Evolutionary conservation across 257 asterid genomes (phyloP).

Genomic region (Lavandula angustifolia): DNA sequence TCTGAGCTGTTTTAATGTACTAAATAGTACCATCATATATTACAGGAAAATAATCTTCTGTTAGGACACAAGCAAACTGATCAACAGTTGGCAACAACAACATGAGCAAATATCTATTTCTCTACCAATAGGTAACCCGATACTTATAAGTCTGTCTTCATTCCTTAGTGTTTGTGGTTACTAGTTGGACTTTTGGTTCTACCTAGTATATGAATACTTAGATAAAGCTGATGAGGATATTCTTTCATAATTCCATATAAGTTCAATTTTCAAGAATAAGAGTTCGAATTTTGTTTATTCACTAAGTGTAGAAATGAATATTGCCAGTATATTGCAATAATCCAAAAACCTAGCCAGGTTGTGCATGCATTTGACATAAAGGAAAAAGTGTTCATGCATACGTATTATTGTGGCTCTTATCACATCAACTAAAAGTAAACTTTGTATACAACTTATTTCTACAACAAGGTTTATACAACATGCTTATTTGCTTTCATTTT

Average conservation of each 20-base stretch:
- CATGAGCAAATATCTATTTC: constrained; percentile 11
- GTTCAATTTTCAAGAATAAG: background rate
- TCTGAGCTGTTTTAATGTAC: background rate
- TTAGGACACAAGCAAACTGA: constrained; percentile 37
- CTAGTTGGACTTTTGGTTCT: too few species aligned
- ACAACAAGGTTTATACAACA: too few species aligned
- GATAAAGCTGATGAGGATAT: too few species aligned
- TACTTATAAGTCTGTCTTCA: too few species aligned
- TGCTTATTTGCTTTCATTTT: too few species aligned
- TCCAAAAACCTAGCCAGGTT: background rate
- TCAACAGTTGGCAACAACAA: constrained; percentile 33
- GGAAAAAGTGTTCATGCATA: constrained; percentile 13
- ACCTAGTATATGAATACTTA: too few species aligned
- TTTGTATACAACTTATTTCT: too few species aligned
- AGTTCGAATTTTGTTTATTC: background rate
- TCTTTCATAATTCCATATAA: too few species aligned
- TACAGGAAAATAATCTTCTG: constrained; percentile 50
- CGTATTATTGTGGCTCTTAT: constrained; percentile 24
- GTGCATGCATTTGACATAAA: constrained; percentile 28
- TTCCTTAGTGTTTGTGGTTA: too few species aligned
- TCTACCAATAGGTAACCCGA: too few species aligned
- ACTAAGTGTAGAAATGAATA: constrained; percentile 10
- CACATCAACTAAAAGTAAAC: constrained; percentile 24
- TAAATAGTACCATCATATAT: constrained; percentile 10
- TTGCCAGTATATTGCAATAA: background rate